Base-by-base conservation (phyloP, 1,139 yeast genomes). In the Blastobotrys indianensis region DNA sequence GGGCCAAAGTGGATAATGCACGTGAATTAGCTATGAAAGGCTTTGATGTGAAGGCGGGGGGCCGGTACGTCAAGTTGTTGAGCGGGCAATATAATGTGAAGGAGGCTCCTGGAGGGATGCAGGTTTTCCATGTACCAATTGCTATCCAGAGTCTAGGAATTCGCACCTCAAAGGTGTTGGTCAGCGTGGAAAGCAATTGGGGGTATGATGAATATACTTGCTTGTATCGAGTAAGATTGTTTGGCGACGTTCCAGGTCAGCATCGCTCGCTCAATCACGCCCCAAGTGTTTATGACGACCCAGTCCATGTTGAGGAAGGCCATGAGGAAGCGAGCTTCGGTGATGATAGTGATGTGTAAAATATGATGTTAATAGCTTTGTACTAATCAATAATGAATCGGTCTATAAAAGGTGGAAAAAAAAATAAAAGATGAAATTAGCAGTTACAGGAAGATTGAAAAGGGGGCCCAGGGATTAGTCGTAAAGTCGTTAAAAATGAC, bases 121-220 rank as follows among this genome's bases (percentile, higher is more conserved):
- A 64, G 46, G 54, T 58, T n/a, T 63, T 60, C 46, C 51, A 56
- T 8, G 48, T 65, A 2, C 61, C 66, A 2, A 39, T 46, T n/a
- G 50, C 51, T 2, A 41, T 60, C 2, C 46, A 39, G 17, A 41
- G 50, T 6, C 45, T 50, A 5, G 46, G 44, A 1, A 36, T 58
- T 17, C 46, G 49, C 20, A 56, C 60, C 3, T 37, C 49, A 13
- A 51, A 52, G 32, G 56, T 63, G 11, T 51, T 45, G 51, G 16
- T 60, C 56, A 36, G 46, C 48, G 30, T 54, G 41, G 62, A 56
- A 12, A 58, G 55, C 40, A 66, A 66, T 44, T 65, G 68, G 67
- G 70, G 70, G 2, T 54, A 56, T 44, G 51, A 51, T 3, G 55
- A 53, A 20, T 60, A 51, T 45, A 66, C 69, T 4, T 65, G 70